These are phyloP conservation scores for Globisporangium ultimum DNA, from an alignment of 352 stramenopile species.

Conservation along the genomic window DNA sequence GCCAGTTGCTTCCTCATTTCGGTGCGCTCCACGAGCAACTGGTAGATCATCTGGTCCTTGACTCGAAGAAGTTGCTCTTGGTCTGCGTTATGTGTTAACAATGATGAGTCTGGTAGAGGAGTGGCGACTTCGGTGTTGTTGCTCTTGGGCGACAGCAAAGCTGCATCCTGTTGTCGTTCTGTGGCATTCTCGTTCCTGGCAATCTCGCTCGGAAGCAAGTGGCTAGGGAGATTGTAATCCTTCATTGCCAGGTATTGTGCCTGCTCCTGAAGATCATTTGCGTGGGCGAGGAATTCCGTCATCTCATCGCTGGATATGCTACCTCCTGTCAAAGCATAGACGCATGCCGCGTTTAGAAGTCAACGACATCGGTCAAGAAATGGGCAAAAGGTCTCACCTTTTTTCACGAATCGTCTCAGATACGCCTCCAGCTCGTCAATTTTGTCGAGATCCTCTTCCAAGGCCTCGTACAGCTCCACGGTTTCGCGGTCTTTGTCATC, in stretches of 20 bases:
- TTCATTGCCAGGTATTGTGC: conserved; percentile 57
- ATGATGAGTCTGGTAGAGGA: not conserved
- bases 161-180: not conserved
- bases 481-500: conserved; percentile 13
- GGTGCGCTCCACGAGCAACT: conserved; percentile 66
- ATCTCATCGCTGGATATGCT: conserved; percentile 41
- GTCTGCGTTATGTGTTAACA: conserved; percentile 8
- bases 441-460: conserved; percentile 54
- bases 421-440: conserved; percentile 49
- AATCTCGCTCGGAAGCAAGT: not conserved
- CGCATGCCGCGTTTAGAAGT: not conserved
- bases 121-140: not conserved
- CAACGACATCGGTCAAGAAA: not conserved
- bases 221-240: conserved; percentile 15
- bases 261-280: conserved; percentile 30
- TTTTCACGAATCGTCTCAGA: conserved; percentile 34
- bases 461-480: conserved; percentile 33
- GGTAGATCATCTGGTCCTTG: conserved; percentile 85
- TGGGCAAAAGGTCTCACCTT: conserved; percentile 23
- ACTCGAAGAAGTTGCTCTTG: conserved; percentile 44
- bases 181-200: not conserved
- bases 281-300: conserved; percentile 33
- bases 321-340: conserved; percentile 20
- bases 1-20: conserved; percentile 47
- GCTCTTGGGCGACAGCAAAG: not conserved